phyloP scores from a whole-genome alignment of 345 rosid genomes.

The Citrus sp. region DNA sequence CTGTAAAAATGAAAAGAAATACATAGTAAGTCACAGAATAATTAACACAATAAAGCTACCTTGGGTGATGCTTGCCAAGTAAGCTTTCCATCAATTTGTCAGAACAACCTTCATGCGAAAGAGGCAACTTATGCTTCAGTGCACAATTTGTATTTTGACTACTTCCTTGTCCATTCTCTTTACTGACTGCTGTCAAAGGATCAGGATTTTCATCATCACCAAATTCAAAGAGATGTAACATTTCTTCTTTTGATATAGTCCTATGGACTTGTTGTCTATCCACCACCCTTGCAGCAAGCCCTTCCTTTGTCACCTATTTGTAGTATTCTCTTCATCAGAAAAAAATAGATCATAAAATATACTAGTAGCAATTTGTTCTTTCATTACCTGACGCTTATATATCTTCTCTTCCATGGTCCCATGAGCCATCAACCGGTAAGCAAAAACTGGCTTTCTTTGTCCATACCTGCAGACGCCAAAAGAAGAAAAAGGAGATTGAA shows the following conservation, averaged over 20 bases:
- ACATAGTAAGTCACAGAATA: background rate
- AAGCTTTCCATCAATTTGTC: constrained; percentile 90
- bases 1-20: background rate
- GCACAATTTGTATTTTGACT: constrained; percentile 26
- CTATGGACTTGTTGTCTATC: constrained; percentile 98
- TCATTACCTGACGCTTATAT: constrained; percentile 91
- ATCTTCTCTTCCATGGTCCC: constrained; percentile 99
- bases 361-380: constrained; percentile 6
- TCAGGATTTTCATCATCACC: constrained; percentile 86
- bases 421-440: constrained; percentile 92
- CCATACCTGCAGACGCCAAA: constrained; percentile 63
- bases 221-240: constrained; percentile 97
- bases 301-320: constrained; percentile 94
- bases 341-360: constrained; percentile 4
- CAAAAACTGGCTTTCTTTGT: constrained; percentile 95
- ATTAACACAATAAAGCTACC: constrained; percentile 36
- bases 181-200: constrained; percentile 37
- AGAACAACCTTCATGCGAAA: constrained; percentile 60
- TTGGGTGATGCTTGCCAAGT: constrained; percentile 70
- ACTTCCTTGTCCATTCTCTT: constrained; percentile 32
- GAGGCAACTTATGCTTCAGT: constrained; percentile 49
- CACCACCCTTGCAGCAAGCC: constrained; percentile 99
- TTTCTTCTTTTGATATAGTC: constrained; percentile 95
- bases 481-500: constrained; percentile 8
- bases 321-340: constrained; percentile 21